phyloP scores from a whole-genome alignment of 2,329 filamentous ascomycete genomes.

The Diaporthe batatas region DNA sequence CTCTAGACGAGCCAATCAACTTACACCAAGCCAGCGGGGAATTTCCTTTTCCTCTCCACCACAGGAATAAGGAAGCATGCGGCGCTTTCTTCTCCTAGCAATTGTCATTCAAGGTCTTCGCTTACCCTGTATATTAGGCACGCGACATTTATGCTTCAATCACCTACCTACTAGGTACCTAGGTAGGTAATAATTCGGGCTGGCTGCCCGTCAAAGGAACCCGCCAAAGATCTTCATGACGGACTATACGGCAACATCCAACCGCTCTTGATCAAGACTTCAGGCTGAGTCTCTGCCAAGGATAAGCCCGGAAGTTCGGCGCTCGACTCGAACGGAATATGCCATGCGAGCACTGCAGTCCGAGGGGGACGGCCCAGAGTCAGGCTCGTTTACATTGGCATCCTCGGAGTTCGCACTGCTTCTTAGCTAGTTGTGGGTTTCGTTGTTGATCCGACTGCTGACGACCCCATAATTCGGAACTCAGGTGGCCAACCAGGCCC shows the following conservation, averaged over 20 bases:
- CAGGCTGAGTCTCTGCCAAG: not conserved
- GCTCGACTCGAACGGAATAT: not conserved
- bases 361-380: constrained; percentile 11
- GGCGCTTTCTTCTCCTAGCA: too few species aligned
- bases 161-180: too few species aligned
- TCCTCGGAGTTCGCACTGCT: constrained; percentile 2
- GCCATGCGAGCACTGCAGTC: not conserved
- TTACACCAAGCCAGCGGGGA: constrained; percentile 14
- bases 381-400: not conserved
- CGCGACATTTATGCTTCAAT: not conserved
- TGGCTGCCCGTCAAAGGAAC: not conserved
- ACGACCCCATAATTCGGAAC: constrained; percentile 1
- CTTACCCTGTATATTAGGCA: too few species aligned
- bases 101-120: not conserved
- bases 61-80: not conserved
- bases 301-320: not conserved
- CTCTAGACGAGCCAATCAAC: constrained; percentile 21
- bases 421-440: not conserved
- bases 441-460: not conserved
- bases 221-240: not conserved
- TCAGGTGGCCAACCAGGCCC: constrained; percentile 11
- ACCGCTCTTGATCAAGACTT: not conserved
- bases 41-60: not conserved
- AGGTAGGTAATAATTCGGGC: not conserved
- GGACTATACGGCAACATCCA: not conserved